Evolutionary conservation across 495 filamentous ascomycete genomes (phyloP), one percentile per base, ranked within the genome.

Genomic region (Pyronema omphalodes): DNA sequence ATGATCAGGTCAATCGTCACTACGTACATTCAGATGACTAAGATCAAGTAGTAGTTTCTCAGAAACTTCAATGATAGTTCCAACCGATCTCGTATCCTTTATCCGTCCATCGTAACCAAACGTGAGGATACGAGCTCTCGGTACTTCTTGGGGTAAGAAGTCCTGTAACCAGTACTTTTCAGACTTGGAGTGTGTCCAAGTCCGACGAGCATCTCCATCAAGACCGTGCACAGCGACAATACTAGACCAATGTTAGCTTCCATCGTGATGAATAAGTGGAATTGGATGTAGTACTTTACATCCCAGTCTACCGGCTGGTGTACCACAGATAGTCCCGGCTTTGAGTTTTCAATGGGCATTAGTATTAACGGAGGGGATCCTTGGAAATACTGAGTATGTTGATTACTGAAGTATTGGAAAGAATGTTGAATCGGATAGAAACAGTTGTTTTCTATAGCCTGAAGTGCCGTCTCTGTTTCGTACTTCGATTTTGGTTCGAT

Each of bases 131-230:
- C 62, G 52, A 18, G 62, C 55, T 7, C 35, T 40, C 11, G 56
- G 58, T 3, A 67, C 5, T 7, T 58, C 55, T 12, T 41, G n/a
- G 18, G 60, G 54, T 11, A 68, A 52, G 15, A 63, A 55, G 44
- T 66, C 62, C 9, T 36, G 39, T 6, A 60, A 56, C 66, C 66
- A 68, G 17, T 51, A 47, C 12, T 14, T 23, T 47, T 17, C 9
- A 47, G 14, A 15, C 18, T 19, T 47, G 44, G 44, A n/a, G 23
- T 29, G 23, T 15, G 44, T 47, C 44, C 44, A 47, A 1, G 44
- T 47, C 17, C 18, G 14, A 9, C 23, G 14, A n/a, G n/a, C 14
- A 19, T 47, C n/a, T 23, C 44, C 44, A 19, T 17, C 17, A 9
- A 47, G 44, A 9, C 44, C 44, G 23, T 47, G 44, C 9, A 47